These are phyloP conservation scores for Triangularia setosa DNA, from an alignment of 2,329 filamentous ascomycete species.

Conservation along the genomic window DNA sequence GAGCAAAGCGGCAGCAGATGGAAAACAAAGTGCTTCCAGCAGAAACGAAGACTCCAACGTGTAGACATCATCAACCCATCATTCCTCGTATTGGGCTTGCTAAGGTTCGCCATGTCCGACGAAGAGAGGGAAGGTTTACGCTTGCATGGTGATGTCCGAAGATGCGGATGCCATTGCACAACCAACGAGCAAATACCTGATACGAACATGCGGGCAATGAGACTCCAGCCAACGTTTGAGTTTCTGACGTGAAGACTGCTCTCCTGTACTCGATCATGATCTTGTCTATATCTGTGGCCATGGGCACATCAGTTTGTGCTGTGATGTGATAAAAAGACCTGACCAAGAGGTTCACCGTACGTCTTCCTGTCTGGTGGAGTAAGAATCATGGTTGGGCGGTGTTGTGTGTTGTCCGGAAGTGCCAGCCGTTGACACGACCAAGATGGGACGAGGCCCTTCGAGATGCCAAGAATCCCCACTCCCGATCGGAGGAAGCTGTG, in stretches of 20 bases:
- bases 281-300: too few species aligned
- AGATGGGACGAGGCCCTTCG: background rate
- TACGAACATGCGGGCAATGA: too few species aligned
- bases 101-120: background rate
- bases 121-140: background rate
- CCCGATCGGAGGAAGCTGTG: conserved; percentile 1
- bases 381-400: background rate
- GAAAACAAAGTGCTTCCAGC: background rate
- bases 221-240: background rate
- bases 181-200: background rate
- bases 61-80: background rate
- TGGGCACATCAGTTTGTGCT: too few species aligned
- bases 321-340: too few species aligned
- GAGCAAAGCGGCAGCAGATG: background rate
- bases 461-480: conserved; percentile 3
- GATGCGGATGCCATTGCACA: background rate
- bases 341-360: too few species aligned
- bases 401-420: background rate
- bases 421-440: background rate
- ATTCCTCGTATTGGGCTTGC: background rate
- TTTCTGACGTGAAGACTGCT: background rate
- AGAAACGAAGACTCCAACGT: background rate
- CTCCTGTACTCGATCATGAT: too few species aligned
- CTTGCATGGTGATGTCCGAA: background rate
- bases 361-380: background rate